Evolutionary conservation across 2,329 filamentous ascomycete genomes (phyloP), one percentile per base, ranked within the genome.

Genomic region (Colletotrichum liaoningense): DNA sequence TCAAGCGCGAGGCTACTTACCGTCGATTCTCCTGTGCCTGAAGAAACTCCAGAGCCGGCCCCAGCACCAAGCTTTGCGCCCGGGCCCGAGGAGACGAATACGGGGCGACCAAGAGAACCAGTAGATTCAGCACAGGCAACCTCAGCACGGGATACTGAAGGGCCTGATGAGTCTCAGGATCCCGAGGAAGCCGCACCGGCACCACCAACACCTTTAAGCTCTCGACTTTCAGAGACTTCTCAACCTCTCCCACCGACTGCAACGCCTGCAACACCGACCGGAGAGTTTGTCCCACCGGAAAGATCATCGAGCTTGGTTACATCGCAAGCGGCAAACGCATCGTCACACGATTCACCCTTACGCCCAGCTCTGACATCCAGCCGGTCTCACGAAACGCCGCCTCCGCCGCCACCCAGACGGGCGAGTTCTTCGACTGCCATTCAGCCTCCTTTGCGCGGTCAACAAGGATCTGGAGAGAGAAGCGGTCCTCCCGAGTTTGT

Each of bases 401-500:
- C 75, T 59, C 68, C 56, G 33, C 75, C 19, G 67, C 76, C 71
- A 19, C 60, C 71, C 9, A 60, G 71, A 60, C 26, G 60, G 28
- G 46, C 60, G 22, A 71, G 60, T 46, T 65, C 71, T 6, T 73
- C 71, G 2, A 16, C 49, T 46, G 60, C 60, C 24, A 42, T 35
- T 8, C 26, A 24, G 30, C 24, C 69, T 54, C 19, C 55, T 22
- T 38, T 60, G 12, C 71, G 67, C 14, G 52, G 65, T 35, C 73
- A 74, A 33, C 68, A 58, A 30, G 33, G 30, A 16, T 26, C 58
- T 12, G 69, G 67, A 11, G 72, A 68, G 26, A 35, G 72, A 33
- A 72, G 68, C 28, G 58, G 68, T 8, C 72, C 72, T 24, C 67
- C 80, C 76, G 86, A 88, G 24, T 84, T 93, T 74, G 83, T 88